Evolutionary conservation across 129 eudicot genomes (phyloP), one percentile per base, ranked within the genome.

Genomic region (Flaveria sonorensis): DNA sequence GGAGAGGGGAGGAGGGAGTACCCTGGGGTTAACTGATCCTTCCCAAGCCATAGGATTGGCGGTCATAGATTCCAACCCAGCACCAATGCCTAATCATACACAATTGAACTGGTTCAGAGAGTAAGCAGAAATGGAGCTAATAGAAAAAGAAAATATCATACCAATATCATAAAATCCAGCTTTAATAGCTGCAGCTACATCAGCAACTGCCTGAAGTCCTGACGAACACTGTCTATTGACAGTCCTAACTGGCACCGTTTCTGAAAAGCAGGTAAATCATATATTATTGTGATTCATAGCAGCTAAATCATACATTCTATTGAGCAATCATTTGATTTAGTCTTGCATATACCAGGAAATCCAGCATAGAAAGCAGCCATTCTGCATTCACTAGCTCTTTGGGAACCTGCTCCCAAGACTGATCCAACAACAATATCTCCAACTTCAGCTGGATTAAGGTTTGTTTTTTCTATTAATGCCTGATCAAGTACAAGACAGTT

Each of bases 311-410:
- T 30, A 32, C 51, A 36, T 14, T 46, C 26, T 16, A 15, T 46
- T 23, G 47, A 60, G 63, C 4, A 55, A 72, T 30, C 50, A 46
- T 13, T 13, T 50, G 4, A 39, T 8, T 20, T 39, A 51, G 24
- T 26, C 21, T 28, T 28, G 19, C 2, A 32, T 67, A 40, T 87
- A 95, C 99, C 97, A 72, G 99, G 97, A 84, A 95, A 95, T 40
- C 99, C 99, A 43, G 99, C 99, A 81, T 95, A 95, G 73, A 95
- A 95, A 65, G 97, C 96, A 79, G 99, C 99, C 94, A 87, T 95
- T 81, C 97, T 88, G 79, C 99, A 91, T 83, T 95, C 99, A 26
- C 90, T 89, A 26, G 97, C 96, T 85, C 99, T 86, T 68, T 91
- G 97, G 73, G 96, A 88, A 24, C 99, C 96, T 4, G 92, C 89